Evolutionary conservation across 1,284 basidiomycete genomes (phyloP).

Genomic region (Moniliophthora roreri): DNA sequence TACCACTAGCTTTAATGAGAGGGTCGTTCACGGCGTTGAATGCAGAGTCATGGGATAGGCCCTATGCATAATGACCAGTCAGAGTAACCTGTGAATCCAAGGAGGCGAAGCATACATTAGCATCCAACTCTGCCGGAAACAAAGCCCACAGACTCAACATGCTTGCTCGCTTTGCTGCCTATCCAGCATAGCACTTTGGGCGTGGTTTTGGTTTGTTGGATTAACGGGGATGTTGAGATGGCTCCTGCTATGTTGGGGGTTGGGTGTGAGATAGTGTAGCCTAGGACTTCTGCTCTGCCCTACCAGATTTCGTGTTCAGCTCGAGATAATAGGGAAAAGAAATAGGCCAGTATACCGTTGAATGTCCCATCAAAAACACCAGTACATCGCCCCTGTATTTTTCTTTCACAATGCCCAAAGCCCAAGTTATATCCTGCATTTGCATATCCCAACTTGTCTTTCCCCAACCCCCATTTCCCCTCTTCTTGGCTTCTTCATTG

Average conservation of each 20-base stretch:
- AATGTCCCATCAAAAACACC: constrained; percentile 79
- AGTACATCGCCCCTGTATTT: constrained; percentile 47
- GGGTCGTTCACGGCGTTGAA: constrained; percentile 65
- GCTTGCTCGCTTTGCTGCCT: constrained; percentile 50
- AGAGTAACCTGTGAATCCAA: no score
- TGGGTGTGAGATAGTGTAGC: constrained; percentile 49
- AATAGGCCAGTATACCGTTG: constrained; percentile 75
- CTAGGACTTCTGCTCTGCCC: constrained; percentile 69
- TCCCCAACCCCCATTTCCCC: constrained; percentile 51
- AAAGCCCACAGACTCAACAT: constrained; percentile 49
- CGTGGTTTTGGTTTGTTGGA: constrained; percentile 61
- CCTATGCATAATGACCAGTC: no score
- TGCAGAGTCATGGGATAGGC: constrained; percentile 66
- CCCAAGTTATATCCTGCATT: constrained; percentile 70
- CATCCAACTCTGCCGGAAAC: constrained; percentile 60
- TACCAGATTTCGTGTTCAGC: constrained; percentile 23
- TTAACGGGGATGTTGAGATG: constrained; percentile 69
- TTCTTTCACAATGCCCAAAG: constrained; percentile 52
- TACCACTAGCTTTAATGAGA: constrained; percentile 60
- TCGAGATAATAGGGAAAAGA: neutral
- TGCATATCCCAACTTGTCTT: constrained; percentile 73
- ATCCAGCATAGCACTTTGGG: constrained; percentile 50
- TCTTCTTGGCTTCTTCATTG: constrained; percentile 53
- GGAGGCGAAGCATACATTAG: constrained; percentile 42
- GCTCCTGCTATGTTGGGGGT: constrained; percentile 56